phyloP scores from a whole-genome alignment of 345 rosid species.

The Mercurialis annua region DNA sequence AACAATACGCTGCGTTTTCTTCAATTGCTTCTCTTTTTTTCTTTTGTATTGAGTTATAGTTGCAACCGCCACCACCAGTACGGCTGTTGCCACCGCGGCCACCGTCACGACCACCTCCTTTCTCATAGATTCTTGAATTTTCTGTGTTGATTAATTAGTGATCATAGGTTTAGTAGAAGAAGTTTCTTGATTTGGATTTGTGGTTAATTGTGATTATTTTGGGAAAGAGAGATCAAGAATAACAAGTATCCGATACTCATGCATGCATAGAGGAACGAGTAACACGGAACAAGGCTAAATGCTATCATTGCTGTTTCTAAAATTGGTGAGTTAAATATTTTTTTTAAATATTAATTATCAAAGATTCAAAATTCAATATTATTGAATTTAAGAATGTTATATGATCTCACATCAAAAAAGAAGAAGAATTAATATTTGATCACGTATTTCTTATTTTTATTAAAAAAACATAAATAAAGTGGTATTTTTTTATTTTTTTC shows the following conservation, averaged over 20 bases:
- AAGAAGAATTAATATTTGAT: too few relatives aligned
- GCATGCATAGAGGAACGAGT: constrained; percentile 17
- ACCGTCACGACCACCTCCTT: constrained; percentile 26
- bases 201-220: background rate
- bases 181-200: background rate
- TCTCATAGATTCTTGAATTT: constrained; percentile 6
- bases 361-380: too few relatives aligned
- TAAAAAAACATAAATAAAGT: too few relatives aligned
- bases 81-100: constrained; percentile 29
- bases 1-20: constrained; percentile 40
- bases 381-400: too few relatives aligned
- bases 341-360: too few relatives aligned
- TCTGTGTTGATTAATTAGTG: background rate
- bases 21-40: constrained; percentile 36
- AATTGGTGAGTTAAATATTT: too few relatives aligned
- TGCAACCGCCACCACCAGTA: constrained; percentile 28
- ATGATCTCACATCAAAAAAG: too few relatives aligned
- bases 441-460: too few relatives aligned
- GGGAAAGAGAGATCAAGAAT: background rate
- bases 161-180: background rate
- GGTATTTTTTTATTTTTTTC: too few relatives aligned
- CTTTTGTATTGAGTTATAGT: constrained; percentile 25
- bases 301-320: too few relatives aligned
- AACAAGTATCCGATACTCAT: constrained; percentile 11
- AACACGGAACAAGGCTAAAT: background rate